A percentile compares a stretch with the other conserved stretches of the same genome.
Evolutionary conservation across 176 grass and related monocot genomes (phyloP).

Genomic region (Bromus sterilis): DNA sequence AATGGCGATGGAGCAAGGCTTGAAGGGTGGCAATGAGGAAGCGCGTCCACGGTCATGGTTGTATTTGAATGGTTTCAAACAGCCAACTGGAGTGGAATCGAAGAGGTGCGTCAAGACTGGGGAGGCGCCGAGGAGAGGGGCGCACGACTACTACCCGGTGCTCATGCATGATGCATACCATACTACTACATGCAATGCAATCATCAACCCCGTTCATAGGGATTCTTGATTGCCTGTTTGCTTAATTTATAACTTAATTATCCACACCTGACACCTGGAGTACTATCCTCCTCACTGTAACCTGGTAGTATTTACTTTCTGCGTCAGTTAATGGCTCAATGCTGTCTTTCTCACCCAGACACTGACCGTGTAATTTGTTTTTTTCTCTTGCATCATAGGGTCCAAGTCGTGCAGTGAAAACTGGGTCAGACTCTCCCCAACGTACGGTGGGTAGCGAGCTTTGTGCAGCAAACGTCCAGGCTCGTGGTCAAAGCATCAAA

Average conservation of each 20-base stretch:
- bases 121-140: neutral
- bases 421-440: neutral
- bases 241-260: neutral
- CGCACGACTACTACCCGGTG: neutral
- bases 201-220: neutral
- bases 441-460: neutral
- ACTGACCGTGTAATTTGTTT: neutral
- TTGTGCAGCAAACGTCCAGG: constrained; percentile 5
- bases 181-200: neutral
- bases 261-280: neutral
- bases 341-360: neutral
- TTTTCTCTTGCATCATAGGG: neutral
- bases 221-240: neutral
- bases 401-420: neutral
- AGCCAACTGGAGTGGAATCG: constrained; percentile 5
- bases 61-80: constrained; percentile 7
- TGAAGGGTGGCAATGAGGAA: constrained; percentile 4
- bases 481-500: constrained; percentile 5
- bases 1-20: neutral
- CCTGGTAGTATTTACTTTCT: neutral
- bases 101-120: neutral
- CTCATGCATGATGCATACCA: neutral
- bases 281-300: neutral
- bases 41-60: neutral
- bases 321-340: neutral